Percentiles rank a stretch among this genome's conserved stretches.
Evolutionary conservation across 495 filamentous ascomycete genomes (phyloP).

Genomic region (Talaromyces nanjingensis): DNA sequence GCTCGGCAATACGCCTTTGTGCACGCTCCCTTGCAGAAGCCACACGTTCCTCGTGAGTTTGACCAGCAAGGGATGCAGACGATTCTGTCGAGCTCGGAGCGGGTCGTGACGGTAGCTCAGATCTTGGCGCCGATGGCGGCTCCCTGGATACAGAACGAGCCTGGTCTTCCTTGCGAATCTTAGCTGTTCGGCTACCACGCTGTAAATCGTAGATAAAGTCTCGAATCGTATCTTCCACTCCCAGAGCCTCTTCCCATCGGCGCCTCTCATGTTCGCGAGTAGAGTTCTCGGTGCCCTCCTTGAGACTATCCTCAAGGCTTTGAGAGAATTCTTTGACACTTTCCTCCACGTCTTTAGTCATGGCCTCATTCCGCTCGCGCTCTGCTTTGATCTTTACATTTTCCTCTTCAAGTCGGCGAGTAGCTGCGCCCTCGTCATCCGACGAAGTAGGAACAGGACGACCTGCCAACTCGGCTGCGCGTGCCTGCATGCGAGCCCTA

Average conservation of each 20-base stretch:
- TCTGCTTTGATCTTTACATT: conserved; percentile 72
- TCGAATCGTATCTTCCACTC: conserved; percentile 91
- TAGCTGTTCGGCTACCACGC: conserved; percentile 68
- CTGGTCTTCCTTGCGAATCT: conserved; percentile 69
- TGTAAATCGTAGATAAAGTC: conserved; percentile 98
- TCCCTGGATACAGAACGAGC: conserved; percentile 12
- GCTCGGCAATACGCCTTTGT: conserved; percentile 95
- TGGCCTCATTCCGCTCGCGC: conserved; percentile 86
- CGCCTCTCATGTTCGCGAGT: conserved; percentile 80
- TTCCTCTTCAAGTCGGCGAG: conserved; percentile 81
- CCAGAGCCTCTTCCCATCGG: conserved; percentile 93
- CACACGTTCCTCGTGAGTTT: conserved; percentile 85
- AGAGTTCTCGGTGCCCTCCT: conserved; percentile 65
- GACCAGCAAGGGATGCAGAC: conserved; percentile 52
- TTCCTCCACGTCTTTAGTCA: conserved; percentile 96
- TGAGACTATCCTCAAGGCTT: conserved; percentile 77
- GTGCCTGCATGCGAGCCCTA: conserved; percentile 97
- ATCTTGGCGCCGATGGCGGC: conserved; percentile 12
- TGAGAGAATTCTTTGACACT: conserved; percentile 85
- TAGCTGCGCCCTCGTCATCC: conserved; percentile 67
- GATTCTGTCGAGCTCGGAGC: conserved; percentile 35
- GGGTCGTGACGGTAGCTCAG: conserved; percentile 26
- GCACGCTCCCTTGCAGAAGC: conserved; percentile 96
- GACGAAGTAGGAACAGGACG: conserved; percentile 55
- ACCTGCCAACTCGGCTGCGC: conserved; percentile 85